Evolutionary conservation across 208 protist genomes (phyloP), one percentile per base, ranked within the genome.

Genomic region (Trypanosoma caninum): DNA sequence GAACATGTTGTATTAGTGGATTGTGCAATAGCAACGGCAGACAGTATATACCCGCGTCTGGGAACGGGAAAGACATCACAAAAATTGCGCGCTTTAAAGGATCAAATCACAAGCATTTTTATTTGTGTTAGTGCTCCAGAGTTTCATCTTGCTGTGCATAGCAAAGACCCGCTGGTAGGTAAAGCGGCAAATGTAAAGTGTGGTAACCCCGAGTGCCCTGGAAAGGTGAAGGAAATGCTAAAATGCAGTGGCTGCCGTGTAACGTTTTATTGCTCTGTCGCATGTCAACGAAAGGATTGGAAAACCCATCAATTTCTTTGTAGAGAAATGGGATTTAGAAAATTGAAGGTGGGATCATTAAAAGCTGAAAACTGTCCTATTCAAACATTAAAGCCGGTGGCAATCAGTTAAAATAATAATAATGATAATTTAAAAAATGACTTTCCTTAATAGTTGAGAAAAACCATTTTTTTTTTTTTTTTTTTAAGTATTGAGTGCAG

Each of bases 161-260:
- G 79, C 59, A 63, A 71, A 20, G 78, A 85, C 48, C 69, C 74
- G 14, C 72, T 85, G 41, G 62, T 79, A 13, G 84, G 78, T n/a
- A 86, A 86, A 65, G 66, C 67, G 28, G 71, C 69, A 13, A 69
- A 78, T 53, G 76, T 87, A 63, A 76, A 73, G 52, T 92, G 84
- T 57, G 76, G 72, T 0, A 89, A 81, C 44, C 76, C 77, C 10
- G 44, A 52, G 8, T 93, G 85, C 63, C 71, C 79, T 14, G 72
- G 68, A n/a, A 70, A 67, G 23, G 73, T 68, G 1, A 79, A 78
- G 45, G 78, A 93, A 44, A 76, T 89, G 37, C 75, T 88, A 31
- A 89, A 87, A 55, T 93, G 85, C 71, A 83, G 78, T 60, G 85
- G 80, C 41, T 93, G 85, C 56, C 72, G 84, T 48, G 71, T 80